phyloP scores from a whole-genome alignment of 176 grass and related monocot genomes.

The Coix lacrymajobi region DNA sequence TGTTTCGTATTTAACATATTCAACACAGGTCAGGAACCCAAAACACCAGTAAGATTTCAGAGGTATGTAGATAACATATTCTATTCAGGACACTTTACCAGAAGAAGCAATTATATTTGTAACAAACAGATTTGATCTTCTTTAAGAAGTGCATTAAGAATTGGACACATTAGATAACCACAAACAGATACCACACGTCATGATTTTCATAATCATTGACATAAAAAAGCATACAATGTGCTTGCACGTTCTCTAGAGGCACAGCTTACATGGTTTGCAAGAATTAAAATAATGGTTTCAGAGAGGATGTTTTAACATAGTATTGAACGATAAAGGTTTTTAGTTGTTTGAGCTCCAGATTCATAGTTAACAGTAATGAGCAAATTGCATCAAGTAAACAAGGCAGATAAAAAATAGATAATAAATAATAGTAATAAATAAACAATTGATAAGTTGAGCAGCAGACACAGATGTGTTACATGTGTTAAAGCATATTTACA shows the following conservation, averaged over 20 bases:
- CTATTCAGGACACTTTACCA: neutral
- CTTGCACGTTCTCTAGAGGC: neutral
- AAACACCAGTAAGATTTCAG: neutral
- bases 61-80: neutral
- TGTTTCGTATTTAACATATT: neutral
- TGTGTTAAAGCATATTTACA: constrained; percentile 1
- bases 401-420: neutral
- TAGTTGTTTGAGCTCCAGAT: neutral
- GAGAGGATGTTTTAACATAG: constrained; percentile 7
- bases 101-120: neutral
- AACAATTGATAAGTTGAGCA: neutral
- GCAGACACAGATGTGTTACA: neutral
- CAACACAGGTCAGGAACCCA: neutral
- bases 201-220: neutral
- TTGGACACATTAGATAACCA: neutral
- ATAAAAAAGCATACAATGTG: neutral
- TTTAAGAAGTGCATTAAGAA: neutral
- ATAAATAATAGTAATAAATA: neutral
- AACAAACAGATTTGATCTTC: neutral
- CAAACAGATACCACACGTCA: neutral
- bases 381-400: neutral
- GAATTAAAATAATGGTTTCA: neutral
- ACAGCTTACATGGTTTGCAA: neutral
- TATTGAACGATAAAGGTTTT: neutral
- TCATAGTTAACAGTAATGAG: neutral